These are phyloP conservation scores for Scenedesmus sp. DNA, from an alignment of 163 green algal genomes.

Conservation along the genomic window DNA sequence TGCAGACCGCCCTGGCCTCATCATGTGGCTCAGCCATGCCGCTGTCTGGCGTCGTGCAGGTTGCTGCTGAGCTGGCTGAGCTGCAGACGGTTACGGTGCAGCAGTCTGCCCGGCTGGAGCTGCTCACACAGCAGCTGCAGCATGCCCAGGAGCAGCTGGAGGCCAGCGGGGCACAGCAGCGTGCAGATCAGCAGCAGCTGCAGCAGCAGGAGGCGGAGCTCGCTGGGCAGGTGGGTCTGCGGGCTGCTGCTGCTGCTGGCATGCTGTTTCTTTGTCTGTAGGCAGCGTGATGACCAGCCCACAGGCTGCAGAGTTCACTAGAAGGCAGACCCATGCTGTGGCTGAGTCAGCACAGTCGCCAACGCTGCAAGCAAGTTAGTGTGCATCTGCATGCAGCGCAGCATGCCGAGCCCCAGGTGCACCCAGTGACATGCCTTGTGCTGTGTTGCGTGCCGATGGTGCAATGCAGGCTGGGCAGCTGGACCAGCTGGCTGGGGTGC, in stretches of 20 bases:
- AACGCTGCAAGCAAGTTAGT: no score
- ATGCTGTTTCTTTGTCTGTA: no score
- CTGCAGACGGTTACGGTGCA: background rate
- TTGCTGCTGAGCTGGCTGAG: background rate
- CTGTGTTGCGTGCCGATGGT: background rate
- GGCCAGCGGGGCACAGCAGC: background rate
- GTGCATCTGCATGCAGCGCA: no score
- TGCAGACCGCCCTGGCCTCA: no score
- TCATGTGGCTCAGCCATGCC: background rate
- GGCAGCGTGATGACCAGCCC: no score
- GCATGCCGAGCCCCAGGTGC: no score
- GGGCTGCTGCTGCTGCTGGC: no score
- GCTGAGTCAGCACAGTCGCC: no score
- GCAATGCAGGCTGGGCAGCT: background rate
- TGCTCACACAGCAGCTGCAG: slow-evolving; percentile 19
- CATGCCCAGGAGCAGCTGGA: background rate
- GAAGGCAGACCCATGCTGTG: no score
- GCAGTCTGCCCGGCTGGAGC: background rate
- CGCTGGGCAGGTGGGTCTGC: background rate
- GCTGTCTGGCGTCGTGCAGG: background rate
- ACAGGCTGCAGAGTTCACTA: no score
- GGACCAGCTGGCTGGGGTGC: background rate
- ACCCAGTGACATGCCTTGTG: no score
- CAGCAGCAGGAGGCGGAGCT: background rate
- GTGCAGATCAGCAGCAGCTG: background rate